Base-by-base conservation (phyloP, 2,329 filamentous ascomycete genomes). In the Dactylonectria estremocensis region DNA sequence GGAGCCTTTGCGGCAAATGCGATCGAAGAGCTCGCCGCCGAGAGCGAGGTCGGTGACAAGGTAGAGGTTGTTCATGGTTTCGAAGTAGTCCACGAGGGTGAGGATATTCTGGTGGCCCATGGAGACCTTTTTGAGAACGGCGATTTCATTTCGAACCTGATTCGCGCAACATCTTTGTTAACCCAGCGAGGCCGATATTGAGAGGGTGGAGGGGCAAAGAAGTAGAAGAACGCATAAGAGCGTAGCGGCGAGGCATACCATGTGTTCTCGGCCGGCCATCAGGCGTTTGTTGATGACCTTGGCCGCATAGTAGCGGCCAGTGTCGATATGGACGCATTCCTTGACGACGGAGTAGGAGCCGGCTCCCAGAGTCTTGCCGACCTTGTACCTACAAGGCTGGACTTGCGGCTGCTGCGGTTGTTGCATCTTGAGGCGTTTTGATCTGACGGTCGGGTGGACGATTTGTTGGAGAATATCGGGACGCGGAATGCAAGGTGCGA, bases 1-100 rank as follows among this genome's bases (percentile, higher is more conserved):
- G 68, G 94, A 97, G 72, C 96, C 96, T 84, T 99, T 99, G 72
- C 96, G 93, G 83, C 96, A 99, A 82, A 99, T 99, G 75, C 96
- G 94, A 81, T 99, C 96, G 80, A 99, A 99, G 16, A 99, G 90
- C 82, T 99, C 96, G 74, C 96, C 96, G 71, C 96, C 96, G 18
- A 98, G 91, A 18, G 96, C 96, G 35, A 99, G 92, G 78, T 99
- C 96, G 49, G 96, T 98, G 58, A 99, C 96, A 43, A 99, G 91
- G 81, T 99, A 99, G 72, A 99, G 89, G 83, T 99, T 99, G 85
- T 99, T 98, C 93, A 98, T 97, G 7, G 96, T 99, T 85, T 99
- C 96, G 79, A 99, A 99, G 83, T 98, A 99, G 85, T 99, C 96
- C 76, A 98, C 96, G 66, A 99, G 88, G 1, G 96, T 99, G 69